Evolutionary conservation across 116 monocot genomes (phyloP), one percentile per base, ranked within the genome.

Genomic region (Papilionanthe hybrid): DNA sequence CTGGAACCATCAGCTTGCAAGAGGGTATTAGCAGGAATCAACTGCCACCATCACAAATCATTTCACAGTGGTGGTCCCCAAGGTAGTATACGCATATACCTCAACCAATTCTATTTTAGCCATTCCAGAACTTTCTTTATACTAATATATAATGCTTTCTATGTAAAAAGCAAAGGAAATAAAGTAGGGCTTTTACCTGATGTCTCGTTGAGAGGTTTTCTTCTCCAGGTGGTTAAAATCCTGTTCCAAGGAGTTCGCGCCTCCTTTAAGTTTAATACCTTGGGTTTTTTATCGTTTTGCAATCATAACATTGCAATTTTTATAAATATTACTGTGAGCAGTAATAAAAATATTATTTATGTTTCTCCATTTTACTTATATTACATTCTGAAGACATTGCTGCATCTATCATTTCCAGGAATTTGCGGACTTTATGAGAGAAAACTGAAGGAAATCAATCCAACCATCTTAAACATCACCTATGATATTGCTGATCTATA

Each of bases 401-500:
- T 17, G 29, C 69, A 41, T 32, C 13, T 69, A 5, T 32, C 29
- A 32, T 37, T 37, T 69, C 25, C 81, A 81, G 81, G 81, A 29
- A 66, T 81, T 55, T 75, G 81, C 45, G 81, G 56, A 32, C 76
- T 81, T 63, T 81, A 81, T 37, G 81, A 81, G 49, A 81, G 81
- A 76, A 81, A 81, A 76, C 32, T 81, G 65, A 81, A 81, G 81
- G 81, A 81, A 29, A 45, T 81, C 55, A 81, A 81, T 28, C 81
- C 81, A 76, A 81, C 66, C 12, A 75, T 81, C 65, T 5, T 63
- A n/a, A 76, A 81, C 60, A 65, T 81, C 44, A 81, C 76, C 75
- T 81, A 81, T 45, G 75, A 81, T 53, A 81, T 81, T 48, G 63
- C 74, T 75, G 81, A 81, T 63, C 63, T 81, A 57, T 81, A 81